These are phyloP conservation scores for Seiridium unicorne DNA, from an alignment of 2,329 filamentous ascomycete genomes.

Conservation along the genomic window DNA sequence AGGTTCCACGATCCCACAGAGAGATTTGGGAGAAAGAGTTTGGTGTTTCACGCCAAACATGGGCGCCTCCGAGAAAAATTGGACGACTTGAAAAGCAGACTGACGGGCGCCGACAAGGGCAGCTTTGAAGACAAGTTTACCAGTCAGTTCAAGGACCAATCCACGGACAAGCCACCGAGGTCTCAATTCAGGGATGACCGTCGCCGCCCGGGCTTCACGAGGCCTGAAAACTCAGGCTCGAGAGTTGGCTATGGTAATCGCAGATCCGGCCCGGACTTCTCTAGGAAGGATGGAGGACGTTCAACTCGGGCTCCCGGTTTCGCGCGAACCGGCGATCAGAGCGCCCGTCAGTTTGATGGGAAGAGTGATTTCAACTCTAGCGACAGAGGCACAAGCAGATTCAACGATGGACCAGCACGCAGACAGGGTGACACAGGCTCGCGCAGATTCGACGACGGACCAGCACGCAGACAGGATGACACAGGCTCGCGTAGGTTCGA, in stretches of 20 bases:
- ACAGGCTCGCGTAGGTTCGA: not conserved
- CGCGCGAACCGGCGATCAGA: not conserved
- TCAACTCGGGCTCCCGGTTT: not conserved
- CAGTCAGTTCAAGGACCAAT: not conserved
- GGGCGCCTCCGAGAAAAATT: slow-evolving; percentile 36
- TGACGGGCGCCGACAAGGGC: not conserved
- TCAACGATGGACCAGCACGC: not conserved
- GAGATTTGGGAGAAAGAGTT: slow-evolving; percentile 52
- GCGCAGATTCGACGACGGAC: not conserved
- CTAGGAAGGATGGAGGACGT: not conserved
- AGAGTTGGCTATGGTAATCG: not conserved
- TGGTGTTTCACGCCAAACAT: slow-evolving; percentile 53
- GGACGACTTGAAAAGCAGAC: slow-evolving; percentile 1
- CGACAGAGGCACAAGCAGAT: not conserved
- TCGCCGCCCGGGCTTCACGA: not conserved
- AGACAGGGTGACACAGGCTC: not conserved
- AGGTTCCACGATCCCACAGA: slow-evolving; percentile 51
- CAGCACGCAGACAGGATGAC: not conserved
- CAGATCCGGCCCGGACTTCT: not conserved
- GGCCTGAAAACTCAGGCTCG: not conserved
- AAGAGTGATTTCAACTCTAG: not conserved
- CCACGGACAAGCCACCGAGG: not conserved
- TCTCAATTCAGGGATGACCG: not conserved
- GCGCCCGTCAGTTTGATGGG: not conserved
- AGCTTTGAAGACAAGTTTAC: not conserved